Conservation (phyloP, 2,329 filamentous ascomycete genomes). For the Claviceps spartinae region DNA sequence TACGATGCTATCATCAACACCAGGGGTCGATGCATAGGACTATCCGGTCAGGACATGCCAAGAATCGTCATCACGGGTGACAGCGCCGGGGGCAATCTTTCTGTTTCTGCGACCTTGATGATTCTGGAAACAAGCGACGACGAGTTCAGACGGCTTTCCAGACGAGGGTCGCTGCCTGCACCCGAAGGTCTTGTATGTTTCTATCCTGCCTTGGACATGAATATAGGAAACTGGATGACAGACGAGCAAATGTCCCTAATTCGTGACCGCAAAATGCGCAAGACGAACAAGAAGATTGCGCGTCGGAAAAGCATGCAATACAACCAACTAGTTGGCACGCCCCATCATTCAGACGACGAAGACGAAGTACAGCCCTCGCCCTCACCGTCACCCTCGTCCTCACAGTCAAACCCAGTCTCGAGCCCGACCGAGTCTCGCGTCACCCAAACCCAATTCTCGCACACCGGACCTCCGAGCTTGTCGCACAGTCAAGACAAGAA, state of each 20-base stretch:
- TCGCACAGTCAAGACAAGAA: constrained; percentile 7
- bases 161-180: constrained; percentile 45
- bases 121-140: constrained; percentile 59
- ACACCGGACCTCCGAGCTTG: constrained; percentile 27
- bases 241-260: constrained; percentile 96
- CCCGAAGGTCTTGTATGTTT: constrained; percentile 75
- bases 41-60: constrained; percentile 26
- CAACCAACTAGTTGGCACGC: constrained; percentile 68
- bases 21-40: constrained; percentile 28
- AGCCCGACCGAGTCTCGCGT: constrained; percentile 17
- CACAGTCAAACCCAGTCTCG: too few species aligned
- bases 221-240: constrained; percentile 98
- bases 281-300: constrained; percentile 66
- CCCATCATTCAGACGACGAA: constrained; percentile 67
- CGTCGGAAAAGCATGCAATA: constrained; percentile 83
- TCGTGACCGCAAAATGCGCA: constrained; percentile 63
- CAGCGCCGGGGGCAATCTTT: constrained; percentile 35
- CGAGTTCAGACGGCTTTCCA: constrained; percentile 16
- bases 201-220: constrained; percentile 90
- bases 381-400: too few species aligned
- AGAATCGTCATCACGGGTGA: constrained; percentile 32
- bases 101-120: constrained; percentile 69
- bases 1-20: constrained; percentile 25
- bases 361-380: constrained; percentile 27
- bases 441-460: constrained; percentile 33